These are phyloP conservation scores for Carex scoparia DNA, from an alignment of 176 grass and related monocot species.

Conservation along the genomic window DNA sequence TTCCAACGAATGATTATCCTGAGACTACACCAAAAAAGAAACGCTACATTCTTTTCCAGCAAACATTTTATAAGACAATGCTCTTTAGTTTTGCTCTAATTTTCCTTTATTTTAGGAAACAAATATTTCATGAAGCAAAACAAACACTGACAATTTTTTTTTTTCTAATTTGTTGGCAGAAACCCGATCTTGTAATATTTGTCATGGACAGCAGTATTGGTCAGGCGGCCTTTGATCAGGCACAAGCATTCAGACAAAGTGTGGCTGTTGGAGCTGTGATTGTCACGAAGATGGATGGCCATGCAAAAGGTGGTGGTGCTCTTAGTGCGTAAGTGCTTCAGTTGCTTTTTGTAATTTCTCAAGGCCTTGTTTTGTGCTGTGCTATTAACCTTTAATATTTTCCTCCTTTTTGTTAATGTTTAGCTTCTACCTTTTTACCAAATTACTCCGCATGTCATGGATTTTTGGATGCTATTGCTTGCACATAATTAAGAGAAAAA, in stretches of 20 bases:
- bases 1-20: not conserved
- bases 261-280: conserved; percentile 96
- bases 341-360: conserved; percentile 12
- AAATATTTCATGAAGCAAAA: not conserved
- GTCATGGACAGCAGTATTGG: conserved; percentile 99
- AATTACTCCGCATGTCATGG: not conserved
- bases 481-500: not conserved
- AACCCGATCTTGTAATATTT: conserved; percentile 93
- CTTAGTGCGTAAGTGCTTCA: conserved; percentile 91
- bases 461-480: not conserved
- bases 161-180: conserved; percentile 49
- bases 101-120: not conserved
- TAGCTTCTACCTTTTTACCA: not conserved
- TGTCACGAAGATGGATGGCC: conserved; percentile 97
- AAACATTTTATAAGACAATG: not conserved
- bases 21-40: not conserved
- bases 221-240: conserved; percentile 97
- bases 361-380: not conserved
- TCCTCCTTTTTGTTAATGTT: not conserved
- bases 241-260: conserved; percentile 96
- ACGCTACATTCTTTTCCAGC: not conserved
- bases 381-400: not conserved
- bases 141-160: conserved; percentile 1
- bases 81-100: not conserved
- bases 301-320: conserved; percentile 80